Evolutionary conservation across 345 rosid genomes (phyloP).

Genomic region (Cochlearia excelsa): DNA sequence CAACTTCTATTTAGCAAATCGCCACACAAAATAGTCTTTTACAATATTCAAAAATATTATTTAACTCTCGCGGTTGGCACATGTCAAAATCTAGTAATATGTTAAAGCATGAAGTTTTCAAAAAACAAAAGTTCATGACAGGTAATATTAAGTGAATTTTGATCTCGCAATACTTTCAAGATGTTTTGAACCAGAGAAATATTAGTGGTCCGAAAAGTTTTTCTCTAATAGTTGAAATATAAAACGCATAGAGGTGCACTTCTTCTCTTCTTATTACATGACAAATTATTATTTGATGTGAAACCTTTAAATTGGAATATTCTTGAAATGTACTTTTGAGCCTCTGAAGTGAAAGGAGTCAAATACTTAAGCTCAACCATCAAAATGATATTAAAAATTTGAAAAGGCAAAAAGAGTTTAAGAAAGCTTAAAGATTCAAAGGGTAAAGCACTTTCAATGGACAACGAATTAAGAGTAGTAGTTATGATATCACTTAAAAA

Average conservation of each 20-base stretch:
- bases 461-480: slow-evolving; percentile 18
- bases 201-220: slow-evolving; percentile 25
- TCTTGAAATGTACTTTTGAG: slow-evolving; percentile 25
- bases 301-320: slow-evolving; percentile 24
- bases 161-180: slow-evolving; percentile 6
- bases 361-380: slow-evolving; percentile 28
- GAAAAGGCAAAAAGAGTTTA: slow-evolving; percentile 19
- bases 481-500: slow-evolving; percentile 26
- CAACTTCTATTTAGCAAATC: too few species aligned
- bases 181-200: slow-evolving; percentile 20
- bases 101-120: too few species aligned
- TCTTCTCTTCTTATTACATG: slow-evolving; percentile 20
- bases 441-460: slow-evolving; percentile 29
- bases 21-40: too few species aligned
- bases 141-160: slow-evolving; percentile 13
- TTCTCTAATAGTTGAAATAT: not conserved
- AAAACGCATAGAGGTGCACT: slow-evolving; percentile 8
- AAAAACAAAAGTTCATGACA: slow-evolving; percentile 13
- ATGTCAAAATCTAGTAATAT: too few species aligned
- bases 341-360: slow-evolving; percentile 24
- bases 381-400: slow-evolving; percentile 7
- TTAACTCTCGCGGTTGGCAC: too few species aligned
- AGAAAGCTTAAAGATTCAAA: slow-evolving; percentile 25
- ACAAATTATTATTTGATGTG: slow-evolving; percentile 23
- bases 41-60: too few species aligned